Conservation (phyloP, 768 basidiomycete species). For the Calvatia gigantea region DNA sequence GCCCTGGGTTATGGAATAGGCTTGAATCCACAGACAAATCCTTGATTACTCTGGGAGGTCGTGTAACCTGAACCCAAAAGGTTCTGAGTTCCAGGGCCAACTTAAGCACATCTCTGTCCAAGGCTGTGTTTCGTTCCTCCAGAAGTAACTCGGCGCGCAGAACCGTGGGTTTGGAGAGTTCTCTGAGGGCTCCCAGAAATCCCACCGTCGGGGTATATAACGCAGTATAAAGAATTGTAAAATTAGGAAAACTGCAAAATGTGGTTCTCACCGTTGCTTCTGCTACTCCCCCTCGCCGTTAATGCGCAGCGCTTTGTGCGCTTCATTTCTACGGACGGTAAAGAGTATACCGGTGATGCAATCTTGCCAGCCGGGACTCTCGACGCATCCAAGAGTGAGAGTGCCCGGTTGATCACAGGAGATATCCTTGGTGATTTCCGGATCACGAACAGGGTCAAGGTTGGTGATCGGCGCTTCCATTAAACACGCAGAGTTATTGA, state of each 20-base stretch:
- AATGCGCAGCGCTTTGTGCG: constrained; percentile 34
- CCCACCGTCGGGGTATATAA: constrained; percentile 7
- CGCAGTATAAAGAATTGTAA: not conserved
- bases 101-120: not conserved
- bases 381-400: constrained; percentile 30
- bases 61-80: not conserved
- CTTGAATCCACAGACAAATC: not conserved
- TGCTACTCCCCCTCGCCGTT: constrained; percentile 18
- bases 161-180: not conserved
- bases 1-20: not conserved
- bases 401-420: constrained; percentile 29
- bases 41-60: not conserved
- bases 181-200: not conserved
- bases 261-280: constrained; percentile 10
- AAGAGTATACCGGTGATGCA: constrained; percentile 35
- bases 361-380: constrained; percentile 26
- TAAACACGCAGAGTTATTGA: not conserved
- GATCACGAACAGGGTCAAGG: constrained; percentile 33
- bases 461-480: constrained; percentile 7
- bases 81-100: not conserved
- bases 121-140: not conserved
- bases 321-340: constrained; percentile 34
- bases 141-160: not conserved
- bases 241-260: not conserved
- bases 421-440: constrained; percentile 33